A percentile compares a stretch with the other conserved stretches of the same genome.
phyloP scores from a whole-genome alignment of 2,329 filamentous ascomycete genomes.

The Ceratocystis eucalypticola region DNA sequence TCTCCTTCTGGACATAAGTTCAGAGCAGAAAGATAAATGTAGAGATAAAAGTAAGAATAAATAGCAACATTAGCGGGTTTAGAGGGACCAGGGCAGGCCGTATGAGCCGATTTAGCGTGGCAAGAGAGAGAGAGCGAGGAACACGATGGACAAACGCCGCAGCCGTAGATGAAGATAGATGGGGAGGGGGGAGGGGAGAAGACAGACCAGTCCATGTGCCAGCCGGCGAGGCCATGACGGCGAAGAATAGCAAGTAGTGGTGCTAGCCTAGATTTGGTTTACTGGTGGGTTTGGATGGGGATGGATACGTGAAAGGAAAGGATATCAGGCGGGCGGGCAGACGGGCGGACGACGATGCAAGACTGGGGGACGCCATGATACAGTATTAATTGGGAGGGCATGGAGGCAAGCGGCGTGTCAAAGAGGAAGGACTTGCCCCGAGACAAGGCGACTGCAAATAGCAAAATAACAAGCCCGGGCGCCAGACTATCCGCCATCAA shows the following conservation, averaged over 20 bases:
- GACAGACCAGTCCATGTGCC: too few species aligned
- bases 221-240: not conserved
- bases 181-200: too few species aligned
- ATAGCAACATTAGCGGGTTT: not conserved
- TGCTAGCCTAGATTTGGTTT: too few species aligned
- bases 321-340: too few species aligned
- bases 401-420: too few species aligned
- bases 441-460: not conserved
- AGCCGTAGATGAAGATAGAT: not conserved
- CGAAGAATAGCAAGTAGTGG: not conserved
- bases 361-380: too few species aligned
- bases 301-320: too few species aligned
- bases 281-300: too few species aligned
- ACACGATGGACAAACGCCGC: not conserved
- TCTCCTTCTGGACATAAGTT: not conserved
- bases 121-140: not conserved
- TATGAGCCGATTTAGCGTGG: not conserved
- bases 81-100: not conserved
- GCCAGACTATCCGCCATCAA: not conserved
- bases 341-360: too few species aligned
- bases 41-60: not conserved
- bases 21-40: not conserved
- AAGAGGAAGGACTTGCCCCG: too few species aligned
- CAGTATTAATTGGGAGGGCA: too few species aligned
- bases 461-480: not conserved